phyloP scores from a whole-genome alignment of 2,329 filamentous ascomycete genomes.

The Paracoccidioides brasiliensis region DNA sequence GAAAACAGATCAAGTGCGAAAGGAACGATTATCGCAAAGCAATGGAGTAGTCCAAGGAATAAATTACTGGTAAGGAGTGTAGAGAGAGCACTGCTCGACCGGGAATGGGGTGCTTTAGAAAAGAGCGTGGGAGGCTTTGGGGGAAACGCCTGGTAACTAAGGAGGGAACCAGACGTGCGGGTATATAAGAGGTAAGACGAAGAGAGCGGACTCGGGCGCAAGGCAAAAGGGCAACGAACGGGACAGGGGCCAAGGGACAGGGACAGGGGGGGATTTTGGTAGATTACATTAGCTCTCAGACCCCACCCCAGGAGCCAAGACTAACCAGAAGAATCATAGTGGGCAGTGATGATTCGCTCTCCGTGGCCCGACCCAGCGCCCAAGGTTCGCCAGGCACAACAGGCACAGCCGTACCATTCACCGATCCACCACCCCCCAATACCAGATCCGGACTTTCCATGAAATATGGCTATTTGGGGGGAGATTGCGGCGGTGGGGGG shows the following conservation, averaged over 20 bases:
- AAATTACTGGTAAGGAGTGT: background rate
- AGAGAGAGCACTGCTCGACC: background rate
- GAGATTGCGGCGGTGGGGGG: no score
- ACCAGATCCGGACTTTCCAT: no score
- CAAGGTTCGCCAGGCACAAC: background rate
- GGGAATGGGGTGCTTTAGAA: conserved; percentile 7
- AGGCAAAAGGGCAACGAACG: background rate
- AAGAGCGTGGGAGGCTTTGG: conserved; percentile 18
- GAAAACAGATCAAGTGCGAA: background rate
- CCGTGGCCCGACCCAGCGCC: background rate
- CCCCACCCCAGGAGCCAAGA: background rate
- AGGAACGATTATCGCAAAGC: background rate
- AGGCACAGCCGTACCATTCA: no score
- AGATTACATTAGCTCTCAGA: no score
- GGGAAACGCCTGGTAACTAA: conserved; percentile 6
- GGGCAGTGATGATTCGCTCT: background rate
- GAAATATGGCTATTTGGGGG: no score
- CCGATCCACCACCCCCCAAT: no score
- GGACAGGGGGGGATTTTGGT: no score
- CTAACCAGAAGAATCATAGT: background rate
- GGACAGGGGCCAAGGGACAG: no score
- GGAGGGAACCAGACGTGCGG: conserved; percentile 11
- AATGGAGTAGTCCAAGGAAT: background rate
- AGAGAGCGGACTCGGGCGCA: background rate
- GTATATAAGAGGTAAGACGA: conserved; percentile 12